A percentile compares a stretch with the other conserved stretches of the same genome.
Conservation (phyloP, 345 rosid species). For the Clarkia xantiana region DNA sequence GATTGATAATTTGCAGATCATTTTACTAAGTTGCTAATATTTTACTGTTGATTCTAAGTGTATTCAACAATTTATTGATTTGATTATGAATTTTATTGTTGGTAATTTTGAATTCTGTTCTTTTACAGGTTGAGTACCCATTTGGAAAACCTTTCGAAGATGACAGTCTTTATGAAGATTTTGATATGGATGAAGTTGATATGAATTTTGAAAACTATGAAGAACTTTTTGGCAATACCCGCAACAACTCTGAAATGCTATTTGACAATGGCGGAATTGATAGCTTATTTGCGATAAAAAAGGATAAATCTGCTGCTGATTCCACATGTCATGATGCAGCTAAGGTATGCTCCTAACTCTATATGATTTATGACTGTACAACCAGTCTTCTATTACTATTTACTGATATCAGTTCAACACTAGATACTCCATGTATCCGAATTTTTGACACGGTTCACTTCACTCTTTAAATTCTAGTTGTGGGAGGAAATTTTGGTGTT, state of each 20-base stretch:
- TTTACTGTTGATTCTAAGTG: no score
- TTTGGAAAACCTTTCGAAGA: slow-evolving; percentile 34
- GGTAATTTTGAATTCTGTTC: no score
- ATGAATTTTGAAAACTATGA: slow-evolving; percentile 83
- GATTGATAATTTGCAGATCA: no score
- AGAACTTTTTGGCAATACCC: slow-evolving; percentile 80
- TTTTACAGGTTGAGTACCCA: background rate
- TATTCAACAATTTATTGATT: no score
- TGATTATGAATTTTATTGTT: no score
- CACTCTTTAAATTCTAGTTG: no score
- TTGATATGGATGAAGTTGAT: slow-evolving; percentile 72
- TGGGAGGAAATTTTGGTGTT: no score
- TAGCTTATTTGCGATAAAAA: slow-evolving; percentile 52
- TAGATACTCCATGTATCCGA: no score
- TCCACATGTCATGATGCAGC: slow-evolving; percentile 43
- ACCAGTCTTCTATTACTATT: no score
- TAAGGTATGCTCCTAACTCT: slow-evolving; percentile 32
- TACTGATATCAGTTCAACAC: no score
- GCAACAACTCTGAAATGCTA: slow-evolving; percentile 62
- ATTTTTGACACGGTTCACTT: no score
- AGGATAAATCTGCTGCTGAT: slow-evolving; percentile 40
- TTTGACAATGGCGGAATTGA: slow-evolving; percentile 77
- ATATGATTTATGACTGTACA: background rate
- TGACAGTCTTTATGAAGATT: slow-evolving; percentile 44
- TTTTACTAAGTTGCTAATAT: no score